phyloP scores from a whole-genome alignment of 2,329 filamentous ascomycete genomes.

The Arthrobotrys megalospora region DNA sequence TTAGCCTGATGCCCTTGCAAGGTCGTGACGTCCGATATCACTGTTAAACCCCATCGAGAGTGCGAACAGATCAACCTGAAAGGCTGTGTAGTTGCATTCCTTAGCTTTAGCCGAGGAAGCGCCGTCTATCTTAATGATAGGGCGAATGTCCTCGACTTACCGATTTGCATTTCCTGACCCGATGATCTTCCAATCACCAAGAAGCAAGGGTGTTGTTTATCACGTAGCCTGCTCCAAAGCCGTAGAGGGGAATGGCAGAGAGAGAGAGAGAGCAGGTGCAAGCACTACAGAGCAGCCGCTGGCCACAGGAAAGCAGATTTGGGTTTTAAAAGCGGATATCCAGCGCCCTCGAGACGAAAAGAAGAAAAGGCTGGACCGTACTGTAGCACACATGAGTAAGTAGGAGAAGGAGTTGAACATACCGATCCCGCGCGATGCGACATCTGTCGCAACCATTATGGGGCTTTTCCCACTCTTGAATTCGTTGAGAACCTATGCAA shows the following conservation, averaged over 20 bases:
- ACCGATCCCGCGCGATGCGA: constrained; percentile 93
- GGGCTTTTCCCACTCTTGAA: constrained; percentile 93
- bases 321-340: constrained; percentile 61
- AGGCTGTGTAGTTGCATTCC: constrained; percentile 60
- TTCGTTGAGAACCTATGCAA: constrained; percentile 78
- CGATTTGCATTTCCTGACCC: constrained; percentile 58
- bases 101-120: constrained; percentile 60
- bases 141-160: constrained; percentile 61
- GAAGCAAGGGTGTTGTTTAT: constrained; percentile 40
- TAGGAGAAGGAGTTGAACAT: constrained; percentile 80
- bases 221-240: constrained; percentile 46
- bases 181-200: constrained; percentile 42
- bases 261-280: constrained; percentile 50
- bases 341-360: constrained; percentile 45
- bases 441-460: constrained; percentile 92
- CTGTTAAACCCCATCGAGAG: constrained; percentile 52
- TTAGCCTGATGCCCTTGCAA: constrained; percentile 50
- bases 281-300: constrained; percentile 36
- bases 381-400: constrained; percentile 60
- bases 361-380: constrained; percentile 57
- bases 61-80: constrained; percentile 57
- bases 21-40: constrained; percentile 51
- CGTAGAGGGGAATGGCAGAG: constrained; percentile 38
- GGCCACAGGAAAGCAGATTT: constrained; percentile 54
- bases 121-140: constrained; percentile 60